phyloP scores from a whole-genome alignment of 2,329 filamentous ascomycete species.

The Neonectria punicea region DNA sequence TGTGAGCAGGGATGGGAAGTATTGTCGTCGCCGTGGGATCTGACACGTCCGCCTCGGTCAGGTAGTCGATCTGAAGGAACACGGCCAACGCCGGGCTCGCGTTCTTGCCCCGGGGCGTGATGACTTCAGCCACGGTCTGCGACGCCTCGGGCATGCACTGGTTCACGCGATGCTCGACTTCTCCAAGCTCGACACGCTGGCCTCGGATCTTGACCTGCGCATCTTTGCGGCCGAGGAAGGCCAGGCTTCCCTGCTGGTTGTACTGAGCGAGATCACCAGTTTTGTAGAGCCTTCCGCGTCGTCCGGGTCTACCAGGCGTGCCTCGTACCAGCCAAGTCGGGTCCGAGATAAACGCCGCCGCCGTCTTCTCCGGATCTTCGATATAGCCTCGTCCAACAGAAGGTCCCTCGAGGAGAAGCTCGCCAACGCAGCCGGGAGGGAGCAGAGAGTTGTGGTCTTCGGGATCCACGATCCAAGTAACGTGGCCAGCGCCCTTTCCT shows the following conservation, averaged over 20 bases:
- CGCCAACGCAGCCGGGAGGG: conserved; percentile 32
- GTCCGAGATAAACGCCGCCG: conserved; percentile 43
- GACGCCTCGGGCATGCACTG: background rate
- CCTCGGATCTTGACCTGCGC: conserved; percentile 66
- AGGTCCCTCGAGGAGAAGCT: conserved; percentile 38
- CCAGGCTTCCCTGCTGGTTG: conserved; percentile 46
- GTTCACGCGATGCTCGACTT: background rate
- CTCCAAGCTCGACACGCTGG: background rate
- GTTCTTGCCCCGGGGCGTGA: background rate
- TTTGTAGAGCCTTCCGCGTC: conserved; percentile 18
- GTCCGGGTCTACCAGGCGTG: conserved; percentile 35
- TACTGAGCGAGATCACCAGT: conserved; percentile 33
- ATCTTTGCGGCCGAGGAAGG: conserved; percentile 60
- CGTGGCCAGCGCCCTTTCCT: background rate
- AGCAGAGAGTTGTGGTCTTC: conserved; percentile 30
- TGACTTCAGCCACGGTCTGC: background rate
- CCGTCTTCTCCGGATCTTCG: conserved; percentile 28
- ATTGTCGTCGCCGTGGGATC: background rate
- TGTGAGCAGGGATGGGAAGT: background rate
- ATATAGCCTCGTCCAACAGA: conserved; percentile 34
- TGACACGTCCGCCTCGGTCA: background rate
- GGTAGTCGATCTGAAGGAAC: background rate
- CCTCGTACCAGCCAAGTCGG: conserved; percentile 29
- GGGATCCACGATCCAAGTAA: conserved; percentile 35
- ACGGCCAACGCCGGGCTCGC: background rate